These are phyloP conservation scores for Didymella segeticola DNA, from an alignment of 2,329 filamentous ascomycete species.

Conservation along the genomic window DNA sequence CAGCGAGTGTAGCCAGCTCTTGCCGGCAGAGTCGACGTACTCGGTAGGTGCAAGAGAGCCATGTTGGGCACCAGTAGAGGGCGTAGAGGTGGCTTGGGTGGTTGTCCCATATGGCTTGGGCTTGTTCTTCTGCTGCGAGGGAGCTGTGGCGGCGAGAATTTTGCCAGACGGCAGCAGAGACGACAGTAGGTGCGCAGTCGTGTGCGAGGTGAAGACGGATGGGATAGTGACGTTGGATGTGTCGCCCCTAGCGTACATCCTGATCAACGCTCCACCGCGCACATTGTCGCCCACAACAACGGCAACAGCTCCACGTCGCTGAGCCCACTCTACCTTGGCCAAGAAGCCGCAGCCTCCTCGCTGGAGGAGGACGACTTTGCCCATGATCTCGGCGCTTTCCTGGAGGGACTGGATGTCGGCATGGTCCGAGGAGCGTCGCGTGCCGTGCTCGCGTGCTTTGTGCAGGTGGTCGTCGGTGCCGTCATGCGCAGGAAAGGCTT, in stretches of 20 bases:
- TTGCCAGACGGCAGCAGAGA: conserved; percentile 71
- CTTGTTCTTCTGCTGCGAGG: conserved; percentile 63
- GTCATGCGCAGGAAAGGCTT: conserved; percentile 59
- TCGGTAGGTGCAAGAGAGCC: not conserved
- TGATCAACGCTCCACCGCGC: conserved; percentile 85
- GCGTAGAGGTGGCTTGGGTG: not conserved
- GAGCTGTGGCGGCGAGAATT: conserved; percentile 61
- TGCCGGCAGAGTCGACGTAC: conserved; percentile 1
- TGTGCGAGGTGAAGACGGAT: conserved; percentile 92
- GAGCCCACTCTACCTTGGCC: conserved; percentile 97
- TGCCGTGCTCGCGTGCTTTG: conserved; percentile 53
- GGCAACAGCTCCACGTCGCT: conserved; percentile 85
- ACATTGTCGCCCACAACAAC: conserved; percentile 94
- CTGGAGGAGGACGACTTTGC: conserved; percentile 90
- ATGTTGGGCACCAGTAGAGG: conserved; percentile 19
- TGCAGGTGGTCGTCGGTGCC: conserved; percentile 85
- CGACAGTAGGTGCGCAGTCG: conserved; percentile 89
- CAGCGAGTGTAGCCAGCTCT: conserved; percentile 56
- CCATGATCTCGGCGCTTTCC: conserved; percentile 88
- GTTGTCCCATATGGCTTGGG: conserved; percentile 31
- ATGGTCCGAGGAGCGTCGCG: conserved; percentile 55
- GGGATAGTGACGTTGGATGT: conserved; percentile 95
- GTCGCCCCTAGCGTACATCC: conserved; percentile 98
- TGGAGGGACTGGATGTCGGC: conserved; percentile 92
- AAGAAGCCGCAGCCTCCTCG: conserved; percentile 94